Percentiles rank a stretch among this genome's conserved stretches.
phyloP scores from a whole-genome alignment of 805 yeast species.

The Tetrapisispora phaffii region DNA sequence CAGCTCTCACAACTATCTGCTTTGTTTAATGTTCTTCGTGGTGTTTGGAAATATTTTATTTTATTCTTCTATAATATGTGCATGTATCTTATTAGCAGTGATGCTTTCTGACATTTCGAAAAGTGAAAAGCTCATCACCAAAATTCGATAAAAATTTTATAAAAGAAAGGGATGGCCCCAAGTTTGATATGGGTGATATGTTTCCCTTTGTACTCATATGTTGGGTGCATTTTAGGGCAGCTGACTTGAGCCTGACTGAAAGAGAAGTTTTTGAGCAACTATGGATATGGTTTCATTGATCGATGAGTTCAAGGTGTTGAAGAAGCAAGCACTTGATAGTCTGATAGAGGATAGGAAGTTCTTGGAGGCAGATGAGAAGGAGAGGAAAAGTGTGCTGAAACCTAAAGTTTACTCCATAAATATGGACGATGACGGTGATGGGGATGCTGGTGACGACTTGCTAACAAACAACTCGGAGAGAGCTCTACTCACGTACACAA shows the following conservation, averaged over 20 bases:
- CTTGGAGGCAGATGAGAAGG: slow-evolving; percentile 10
- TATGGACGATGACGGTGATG: slow-evolving; percentile 8
- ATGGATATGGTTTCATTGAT: neutral
- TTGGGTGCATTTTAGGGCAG: neutral
- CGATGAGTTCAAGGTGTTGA: slow-evolving; percentile 11
- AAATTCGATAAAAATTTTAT: too few relatives aligned
- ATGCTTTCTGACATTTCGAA: too few relatives aligned
- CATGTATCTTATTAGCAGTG: too few relatives aligned
- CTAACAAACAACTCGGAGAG: slow-evolving; percentile 3
- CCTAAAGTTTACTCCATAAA: slow-evolving; percentile 21
- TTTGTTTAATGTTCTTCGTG: too few relatives aligned
- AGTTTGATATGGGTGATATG: too few relatives aligned
- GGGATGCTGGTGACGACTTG: slow-evolving; percentile 5
- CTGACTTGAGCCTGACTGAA: neutral
- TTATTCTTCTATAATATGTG: too few relatives aligned
- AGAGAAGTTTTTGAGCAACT: neutral
- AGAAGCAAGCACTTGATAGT: slow-evolving; percentile 11
- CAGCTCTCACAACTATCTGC: too few relatives aligned
- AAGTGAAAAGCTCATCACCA: neutral
- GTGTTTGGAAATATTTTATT: too few relatives aligned
- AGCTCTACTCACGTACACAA: slow-evolving; percentile 14
- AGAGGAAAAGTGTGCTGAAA: slow-evolving; percentile 7
- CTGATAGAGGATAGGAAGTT: slow-evolving; percentile 18
- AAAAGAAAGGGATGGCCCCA: neutral
- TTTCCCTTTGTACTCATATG: too few relatives aligned